A percentile compares a stretch with the other conserved stretches of the same genome.
phyloP scores from a whole-genome alignment of 352 stramenopile species.

The Hyaloperonospora brassicae region DNA sequence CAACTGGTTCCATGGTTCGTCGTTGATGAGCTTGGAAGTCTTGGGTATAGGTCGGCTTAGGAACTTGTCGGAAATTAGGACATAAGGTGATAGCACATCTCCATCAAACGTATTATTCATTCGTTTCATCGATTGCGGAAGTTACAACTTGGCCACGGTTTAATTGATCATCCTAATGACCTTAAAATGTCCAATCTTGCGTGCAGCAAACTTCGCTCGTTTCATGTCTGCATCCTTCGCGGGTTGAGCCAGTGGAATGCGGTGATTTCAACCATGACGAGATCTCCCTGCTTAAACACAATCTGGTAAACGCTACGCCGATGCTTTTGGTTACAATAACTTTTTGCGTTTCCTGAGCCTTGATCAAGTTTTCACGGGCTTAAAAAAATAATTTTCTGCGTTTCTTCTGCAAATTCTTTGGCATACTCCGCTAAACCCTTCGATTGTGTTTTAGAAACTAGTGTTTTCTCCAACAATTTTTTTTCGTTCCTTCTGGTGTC shows the following conservation, averaged over 20 bases:
- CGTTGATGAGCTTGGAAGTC: neutral
- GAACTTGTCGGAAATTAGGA: neutral
- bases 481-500: neutral
- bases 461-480: neutral
- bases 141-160: neutral
- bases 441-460: neutral
- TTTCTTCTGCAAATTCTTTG: neutral
- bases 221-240: neutral
- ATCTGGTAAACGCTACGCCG: neutral
- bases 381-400: neutral
- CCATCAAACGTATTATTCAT: neutral
- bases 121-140: neutral
- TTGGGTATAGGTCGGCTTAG: neutral
- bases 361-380: neutral
- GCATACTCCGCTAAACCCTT: neutral
- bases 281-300: neutral
- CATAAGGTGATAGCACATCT: neutral
- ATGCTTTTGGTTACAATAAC: neutral
- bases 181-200: neutral
- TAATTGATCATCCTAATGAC: neutral
- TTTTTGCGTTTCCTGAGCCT: neutral
- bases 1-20: slow-evolving; percentile 22
- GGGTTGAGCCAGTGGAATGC: neutral
- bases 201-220: neutral
- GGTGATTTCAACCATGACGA: neutral